Conservation (phyloP, 1,139 yeast species). For the Hyphopichia khmerensis region DNA sequence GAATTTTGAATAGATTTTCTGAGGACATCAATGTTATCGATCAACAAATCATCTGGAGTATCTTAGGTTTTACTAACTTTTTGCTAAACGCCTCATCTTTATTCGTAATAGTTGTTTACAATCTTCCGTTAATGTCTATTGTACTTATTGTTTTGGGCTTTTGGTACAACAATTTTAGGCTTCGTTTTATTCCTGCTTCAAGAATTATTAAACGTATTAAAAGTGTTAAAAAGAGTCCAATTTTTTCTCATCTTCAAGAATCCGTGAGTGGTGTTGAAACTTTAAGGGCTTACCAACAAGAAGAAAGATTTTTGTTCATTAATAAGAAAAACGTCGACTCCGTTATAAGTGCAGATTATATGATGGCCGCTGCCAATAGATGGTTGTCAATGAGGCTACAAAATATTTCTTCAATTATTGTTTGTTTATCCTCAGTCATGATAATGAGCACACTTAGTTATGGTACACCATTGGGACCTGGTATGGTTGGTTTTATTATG, state of each 20-base stretch:
- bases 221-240: slow-evolving; percentile 32
- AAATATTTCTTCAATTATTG: slow-evolving; percentile 31
- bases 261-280: slow-evolving; percentile 39
- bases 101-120: slow-evolving; percentile 27
- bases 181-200: slow-evolving; percentile 32
- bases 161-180: slow-evolving; percentile 30
- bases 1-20: slow-evolving; percentile 40
- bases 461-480: slow-evolving; percentile 24
- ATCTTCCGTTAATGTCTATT: slow-evolving; percentile 34
- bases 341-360: slow-evolving; percentile 20
- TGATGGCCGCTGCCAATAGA: slow-evolving; percentile 27
- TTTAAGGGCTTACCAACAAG: slow-evolving; percentile 30
- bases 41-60: slow-evolving; percentile 30
- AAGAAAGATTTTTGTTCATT: slow-evolving; percentile 24
- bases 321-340: slow-evolving; percentile 20
- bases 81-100: slow-evolving; percentile 23
- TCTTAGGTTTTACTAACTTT: slow-evolving; percentile 23
- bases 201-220: slow-evolving; percentile 36
- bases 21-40: slow-evolving; percentile 38
- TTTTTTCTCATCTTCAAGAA: slow-evolving; percentile 38
- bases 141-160: slow-evolving; percentile 20
- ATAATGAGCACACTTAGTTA: slow-evolving; percentile 23
- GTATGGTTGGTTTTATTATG: slow-evolving; percentile 39
- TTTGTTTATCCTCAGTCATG: slow-evolving; percentile 27
- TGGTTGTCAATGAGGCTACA: slow-evolving; percentile 43